Evolutionary conservation across 2,329 filamentous ascomycete species (phyloP).

Genomic region (Verticillium albo-atrum): DNA sequence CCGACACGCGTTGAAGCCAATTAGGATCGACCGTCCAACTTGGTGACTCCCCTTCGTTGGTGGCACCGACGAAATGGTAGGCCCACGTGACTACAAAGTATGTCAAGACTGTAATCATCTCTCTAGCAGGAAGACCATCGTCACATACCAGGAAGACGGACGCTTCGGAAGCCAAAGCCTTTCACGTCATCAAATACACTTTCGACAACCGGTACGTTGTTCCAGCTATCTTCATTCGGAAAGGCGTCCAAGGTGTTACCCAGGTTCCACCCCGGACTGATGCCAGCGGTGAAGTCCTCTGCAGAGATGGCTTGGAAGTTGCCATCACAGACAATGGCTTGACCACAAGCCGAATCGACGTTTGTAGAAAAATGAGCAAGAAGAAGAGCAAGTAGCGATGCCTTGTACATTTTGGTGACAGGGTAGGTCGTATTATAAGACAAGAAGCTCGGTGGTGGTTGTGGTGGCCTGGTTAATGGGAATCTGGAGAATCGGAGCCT

Average conservation of each 20-base stretch:
- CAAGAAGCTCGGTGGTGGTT: no score
- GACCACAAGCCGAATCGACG: no score
- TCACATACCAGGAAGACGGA: slow-evolving; percentile 42
- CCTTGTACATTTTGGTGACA: no score
- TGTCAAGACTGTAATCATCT: no score
- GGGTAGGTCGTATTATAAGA: no score
- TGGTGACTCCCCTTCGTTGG: slow-evolving; percentile 20
- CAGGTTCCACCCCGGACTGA: slow-evolving; percentile 56
- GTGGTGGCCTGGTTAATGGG: no score
- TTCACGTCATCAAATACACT: slow-evolving; percentile 47
- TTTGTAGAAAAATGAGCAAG: no score
- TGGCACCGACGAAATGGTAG: slow-evolving; percentile 19
- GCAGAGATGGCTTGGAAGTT: slow-evolving; percentile 43
- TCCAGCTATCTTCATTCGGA: slow-evolving; percentile 49
- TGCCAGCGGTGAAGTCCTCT: slow-evolving; percentile 35
- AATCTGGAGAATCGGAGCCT: no score
- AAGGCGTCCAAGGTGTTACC: slow-evolving; percentile 50
- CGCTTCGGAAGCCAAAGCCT: slow-evolving; percentile 49
- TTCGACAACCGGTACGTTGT: slow-evolving; percentile 45
- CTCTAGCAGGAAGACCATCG: no score
- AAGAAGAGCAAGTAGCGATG: no score
- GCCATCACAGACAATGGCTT: no score
- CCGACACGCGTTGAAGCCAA: slow-evolving; percentile 53
- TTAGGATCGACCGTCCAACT: slow-evolving; percentile 47
- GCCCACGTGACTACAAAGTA: slow-evolving; percentile 50